A percentile compares a stretch with the other conserved stretches of the same genome.
phyloP scores from a whole-genome alignment of 257 asterid species.

The Galeopsis tetrahit region DNA sequence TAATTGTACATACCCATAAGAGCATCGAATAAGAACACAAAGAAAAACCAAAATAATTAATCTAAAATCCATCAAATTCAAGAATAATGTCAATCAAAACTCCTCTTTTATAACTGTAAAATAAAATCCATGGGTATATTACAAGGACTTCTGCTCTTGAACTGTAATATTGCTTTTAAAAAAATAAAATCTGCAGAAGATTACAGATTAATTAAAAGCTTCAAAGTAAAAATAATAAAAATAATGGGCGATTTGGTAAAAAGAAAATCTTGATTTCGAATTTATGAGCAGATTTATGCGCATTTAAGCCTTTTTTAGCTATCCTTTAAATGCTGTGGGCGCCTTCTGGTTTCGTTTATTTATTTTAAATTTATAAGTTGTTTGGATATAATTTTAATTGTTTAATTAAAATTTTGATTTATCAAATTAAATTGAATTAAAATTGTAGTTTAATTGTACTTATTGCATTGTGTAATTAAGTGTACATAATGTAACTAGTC shows the following conservation, averaged over 20 bases:
- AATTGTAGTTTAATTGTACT: too few relatives aligned
- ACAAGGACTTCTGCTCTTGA: not conserved
- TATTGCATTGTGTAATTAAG: too few relatives aligned
- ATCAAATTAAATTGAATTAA: too few relatives aligned
- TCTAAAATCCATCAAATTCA: constrained; percentile 45
- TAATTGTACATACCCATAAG: constrained; percentile 39
- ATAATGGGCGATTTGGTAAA: not conserved
- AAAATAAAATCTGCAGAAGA: not conserved
- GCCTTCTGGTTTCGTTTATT: not conserved
- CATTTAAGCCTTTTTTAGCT: not conserved
- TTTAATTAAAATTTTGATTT: too few relatives aligned
- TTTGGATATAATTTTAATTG: too few relatives aligned
- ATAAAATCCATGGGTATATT: not conserved
- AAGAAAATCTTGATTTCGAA: not conserved
- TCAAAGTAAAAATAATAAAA: not conserved
- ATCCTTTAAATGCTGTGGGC: not conserved
- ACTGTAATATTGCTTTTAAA: not conserved
- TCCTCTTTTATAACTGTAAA: too few relatives aligned
- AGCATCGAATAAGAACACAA: constrained; percentile 32
- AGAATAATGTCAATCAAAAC: not conserved
- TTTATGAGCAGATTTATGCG: not conserved
- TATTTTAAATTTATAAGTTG: too few relatives aligned
- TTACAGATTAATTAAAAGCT: not conserved
- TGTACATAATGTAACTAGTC: too few relatives aligned
- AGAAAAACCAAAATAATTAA: constrained; percentile 34